These are phyloP conservation scores for Chenopodium formosanum DNA, from an alignment of 148 eudicot species.

Conservation along the genomic window DNA sequence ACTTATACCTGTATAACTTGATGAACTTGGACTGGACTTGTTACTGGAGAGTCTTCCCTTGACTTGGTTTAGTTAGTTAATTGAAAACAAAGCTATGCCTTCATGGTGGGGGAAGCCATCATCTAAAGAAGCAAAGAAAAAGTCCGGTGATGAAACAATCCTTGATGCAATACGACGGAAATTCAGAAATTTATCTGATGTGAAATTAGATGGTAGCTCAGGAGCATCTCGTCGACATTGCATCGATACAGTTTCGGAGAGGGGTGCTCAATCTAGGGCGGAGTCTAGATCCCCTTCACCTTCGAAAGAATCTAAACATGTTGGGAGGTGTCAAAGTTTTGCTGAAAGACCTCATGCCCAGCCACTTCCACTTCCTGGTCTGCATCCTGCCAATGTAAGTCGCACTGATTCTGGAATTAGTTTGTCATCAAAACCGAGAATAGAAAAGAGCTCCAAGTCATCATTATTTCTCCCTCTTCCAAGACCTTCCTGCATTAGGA, in stretches of 20 bases:
- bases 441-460: slow-evolving; percentile 56
- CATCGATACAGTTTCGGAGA: slow-evolving; percentile 65
- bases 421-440: slow-evolving; percentile 53
- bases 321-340: slow-evolving; percentile 92
- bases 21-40: slow-evolving; percentile 14
- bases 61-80: slow-evolving; percentile 5
- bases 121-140: slow-evolving; percentile 85
- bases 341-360: slow-evolving; percentile 75
- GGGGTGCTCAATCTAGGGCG: slow-evolving; percentile 61
- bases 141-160: slow-evolving; percentile 64
- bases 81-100: slow-evolving; percentile 55
- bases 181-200: slow-evolving; percentile 59
- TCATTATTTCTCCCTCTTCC: slow-evolving; percentile 73
- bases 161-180: slow-evolving; percentile 63
- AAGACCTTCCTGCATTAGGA: slow-evolving; percentile 70
- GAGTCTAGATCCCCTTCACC: slow-evolving; percentile 84
- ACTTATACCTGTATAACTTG: slow-evolving; percentile 16
- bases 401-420: slow-evolving; percentile 79
- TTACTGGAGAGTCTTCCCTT: slow-evolving; percentile 1
- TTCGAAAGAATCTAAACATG: slow-evolving; percentile 55
- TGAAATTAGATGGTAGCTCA: slow-evolving; percentile 57
- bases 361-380: slow-evolving; percentile 80
- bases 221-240: slow-evolving; percentile 67
- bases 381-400: slow-evolving; percentile 50
- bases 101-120: slow-evolving; percentile 91